Percentiles rank a stretch among this genome's conserved stretches.
These are phyloP conservation scores for Nigrospora oryzae DNA, from an alignment of 2,329 filamentous ascomycete species.

Conservation along the genomic window DNA sequence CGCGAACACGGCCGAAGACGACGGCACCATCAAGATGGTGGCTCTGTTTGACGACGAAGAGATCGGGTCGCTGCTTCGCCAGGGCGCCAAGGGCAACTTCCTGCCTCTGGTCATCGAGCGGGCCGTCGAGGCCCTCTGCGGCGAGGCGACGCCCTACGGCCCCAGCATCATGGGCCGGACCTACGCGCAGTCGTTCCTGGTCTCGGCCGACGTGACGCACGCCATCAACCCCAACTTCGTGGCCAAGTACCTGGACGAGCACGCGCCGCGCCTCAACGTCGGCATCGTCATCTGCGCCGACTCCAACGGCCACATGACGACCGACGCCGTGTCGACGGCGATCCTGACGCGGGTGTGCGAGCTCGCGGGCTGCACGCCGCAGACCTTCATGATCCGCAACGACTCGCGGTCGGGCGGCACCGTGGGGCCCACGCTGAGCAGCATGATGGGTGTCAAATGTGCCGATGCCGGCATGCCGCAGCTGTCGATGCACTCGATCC, in stretches of 20 bases:
- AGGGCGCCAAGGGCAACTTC: constrained; percentile 87
- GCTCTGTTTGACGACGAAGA: constrained; percentile 98
- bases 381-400: constrained; percentile 92
- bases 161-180: constrained; percentile 67
- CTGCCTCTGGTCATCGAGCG: constrained; percentile 74
- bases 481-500: constrained; percentile 87
- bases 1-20: constrained; percentile 44
- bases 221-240: constrained; percentile 94
- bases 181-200: constrained; percentile 84
- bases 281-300: constrained; percentile 76
- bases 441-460: constrained; percentile 69
- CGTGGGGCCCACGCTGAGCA: constrained; percentile 84
- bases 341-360: constrained; percentile 74
- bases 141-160: constrained; percentile 33
- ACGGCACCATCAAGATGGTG: constrained; percentile 76
- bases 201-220: constrained; percentile 89
- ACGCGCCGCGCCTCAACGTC: constrained; percentile 81
- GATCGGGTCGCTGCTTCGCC: constrained; percentile 82
- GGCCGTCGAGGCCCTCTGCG: constrained; percentile 57
- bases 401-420: constrained; percentile 85
- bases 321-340: constrained; percentile 76
- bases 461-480: constrained; percentile 88
- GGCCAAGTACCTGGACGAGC: constrained; percentile 71
- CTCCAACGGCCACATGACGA: constrained; percentile 93
- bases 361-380: constrained; percentile 61